Conservation (phyloP, 2,329 filamentous ascomycete genomes). For the Calonectria pteridis region DNA sequence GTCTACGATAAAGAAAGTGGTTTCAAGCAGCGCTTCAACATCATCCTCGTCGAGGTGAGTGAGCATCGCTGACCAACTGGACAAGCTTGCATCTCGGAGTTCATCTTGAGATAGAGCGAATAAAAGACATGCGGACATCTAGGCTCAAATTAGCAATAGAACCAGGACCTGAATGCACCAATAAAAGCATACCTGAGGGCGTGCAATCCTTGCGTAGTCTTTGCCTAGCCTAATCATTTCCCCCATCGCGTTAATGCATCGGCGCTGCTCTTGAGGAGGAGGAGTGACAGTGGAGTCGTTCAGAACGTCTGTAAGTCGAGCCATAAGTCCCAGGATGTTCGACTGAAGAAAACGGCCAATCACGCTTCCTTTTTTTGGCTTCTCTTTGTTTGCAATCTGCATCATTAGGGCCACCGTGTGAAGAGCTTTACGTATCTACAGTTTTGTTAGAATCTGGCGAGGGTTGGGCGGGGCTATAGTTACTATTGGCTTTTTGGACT, state of each 20-base stretch:
- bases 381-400: slow-evolving; percentile 55
- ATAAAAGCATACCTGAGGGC: slow-evolving; percentile 78
- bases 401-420: slow-evolving; percentile 59
- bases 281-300: slow-evolving; percentile 73
- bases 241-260: slow-evolving; percentile 85
- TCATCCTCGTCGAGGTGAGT: slow-evolving; percentile 81
- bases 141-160: neutral
- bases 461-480: slow-evolving; percentile 41
- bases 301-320: slow-evolving; percentile 82
- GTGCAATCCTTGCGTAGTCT: slow-evolving; percentile 78
- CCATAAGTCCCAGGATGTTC: slow-evolving; percentile 89
- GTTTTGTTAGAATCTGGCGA: slow-evolving; percentile 41
- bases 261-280: slow-evolving; percentile 75
- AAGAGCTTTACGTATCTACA: slow-evolving; percentile 62
- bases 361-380: slow-evolving; percentile 65
- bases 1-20: slow-evolving; percentile 88
- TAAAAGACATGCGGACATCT: slow-evolving; percentile 91
- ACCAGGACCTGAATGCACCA: neutral
- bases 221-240: slow-evolving; percentile 87
- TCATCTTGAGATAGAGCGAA: slow-evolving; percentile 82
- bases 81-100: slow-evolving; percentile 83
- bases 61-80: slow-evolving; percentile 86
- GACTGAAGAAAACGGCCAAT: slow-evolving; percentile 83
- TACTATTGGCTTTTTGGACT: slow-evolving; percentile 68
- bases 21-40: slow-evolving; percentile 83